Evolutionary conservation across 345 rosid genomes (phyloP).

Genomic region (Dipteronia sinensis): DNA sequence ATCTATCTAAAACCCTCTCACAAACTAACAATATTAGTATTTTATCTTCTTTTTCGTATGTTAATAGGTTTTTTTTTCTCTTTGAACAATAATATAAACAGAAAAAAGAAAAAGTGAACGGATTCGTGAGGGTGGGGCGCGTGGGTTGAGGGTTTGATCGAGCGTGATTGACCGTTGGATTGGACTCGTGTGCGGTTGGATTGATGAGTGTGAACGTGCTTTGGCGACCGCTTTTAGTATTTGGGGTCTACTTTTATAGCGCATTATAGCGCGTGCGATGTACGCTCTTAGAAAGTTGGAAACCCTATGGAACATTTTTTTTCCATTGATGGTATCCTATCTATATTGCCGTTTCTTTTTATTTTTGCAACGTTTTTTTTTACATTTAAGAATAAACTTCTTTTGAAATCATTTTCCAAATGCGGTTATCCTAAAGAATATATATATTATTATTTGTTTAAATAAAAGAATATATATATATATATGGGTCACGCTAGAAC

Average conservation of each 20-base stretch:
- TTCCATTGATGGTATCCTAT: too few relatives aligned
- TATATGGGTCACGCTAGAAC: too few relatives aligned
- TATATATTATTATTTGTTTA: too few relatives aligned
- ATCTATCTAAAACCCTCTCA: not conserved
- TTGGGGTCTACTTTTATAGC: not conserved
- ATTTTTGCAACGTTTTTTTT: too few relatives aligned
- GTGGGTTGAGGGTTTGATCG: not conserved
- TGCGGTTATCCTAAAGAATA: too few relatives aligned
- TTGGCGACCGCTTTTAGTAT: too few relatives aligned
- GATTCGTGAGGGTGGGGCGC: not conserved
- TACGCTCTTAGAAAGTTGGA: not conserved
- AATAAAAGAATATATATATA: too few relatives aligned
- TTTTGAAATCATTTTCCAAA: too few relatives aligned
- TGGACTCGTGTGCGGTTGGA: not conserved
- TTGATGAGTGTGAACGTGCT: not conserved
- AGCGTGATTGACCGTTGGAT: not conserved
- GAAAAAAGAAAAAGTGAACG: not conserved
- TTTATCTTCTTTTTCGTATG: not conserved
- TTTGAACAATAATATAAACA: too few relatives aligned
- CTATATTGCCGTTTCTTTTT: too few relatives aligned
- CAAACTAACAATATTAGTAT: not conserved
- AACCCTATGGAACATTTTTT: not conserved
- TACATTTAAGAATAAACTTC: too few relatives aligned
- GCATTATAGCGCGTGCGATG: not conserved
- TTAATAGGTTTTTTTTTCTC: not conserved